Evolutionary conservation across 352 stramenopile species (phyloP).

Genomic region (Saprolegnia diclina): DNA sequence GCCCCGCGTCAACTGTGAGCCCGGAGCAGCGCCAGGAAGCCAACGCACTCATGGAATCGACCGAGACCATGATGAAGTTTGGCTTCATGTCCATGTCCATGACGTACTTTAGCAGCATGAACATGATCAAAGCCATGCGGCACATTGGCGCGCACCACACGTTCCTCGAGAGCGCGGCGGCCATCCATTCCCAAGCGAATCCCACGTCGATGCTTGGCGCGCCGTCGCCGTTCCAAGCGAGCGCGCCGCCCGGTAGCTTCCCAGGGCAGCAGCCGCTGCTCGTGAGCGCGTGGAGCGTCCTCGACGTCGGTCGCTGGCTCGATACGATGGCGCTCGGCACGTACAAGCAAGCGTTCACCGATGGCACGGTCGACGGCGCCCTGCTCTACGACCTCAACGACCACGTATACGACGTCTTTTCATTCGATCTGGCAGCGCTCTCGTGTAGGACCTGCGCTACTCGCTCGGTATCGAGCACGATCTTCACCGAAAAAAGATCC

Average conservation of each 20-base stretch:
- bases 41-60: slow-evolving; percentile 90
- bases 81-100: slow-evolving; percentile 98
- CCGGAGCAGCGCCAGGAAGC: slow-evolving; percentile 86
- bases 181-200: slow-evolving; percentile 41
- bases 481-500: slow-evolving; percentile 94
- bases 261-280: slow-evolving; percentile 60
- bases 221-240: slow-evolving; percentile 38
- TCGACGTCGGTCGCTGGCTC: slow-evolving; percentile 85
- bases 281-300: slow-evolving; percentile 77
- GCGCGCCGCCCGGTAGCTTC: slow-evolving; percentile 46
- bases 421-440: background rate
- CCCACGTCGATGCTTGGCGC: background rate
- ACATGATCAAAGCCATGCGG: slow-evolving; percentile 96
- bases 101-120: slow-evolving; percentile 96
- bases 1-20: slow-evolving; percentile 29
- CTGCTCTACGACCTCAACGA: slow-evolving; percentile 86
- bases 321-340: slow-evolving; percentile 83
- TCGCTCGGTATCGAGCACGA: slow-evolving; percentile 92
- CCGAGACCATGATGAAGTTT: slow-evolving; percentile 98
- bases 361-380: slow-evolving; percentile 84
- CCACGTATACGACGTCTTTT: slow-evolving; percentile 20
- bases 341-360: slow-evolving; percentile 86
- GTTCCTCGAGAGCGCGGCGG: slow-evolving; percentile 75
- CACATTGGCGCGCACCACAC: slow-evolving; percentile 90
- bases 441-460: slow-evolving; percentile 85